Base-by-base conservation (phyloP, 306 rosid species). In the barrel medic (Medicago truncatula) region DNA sequence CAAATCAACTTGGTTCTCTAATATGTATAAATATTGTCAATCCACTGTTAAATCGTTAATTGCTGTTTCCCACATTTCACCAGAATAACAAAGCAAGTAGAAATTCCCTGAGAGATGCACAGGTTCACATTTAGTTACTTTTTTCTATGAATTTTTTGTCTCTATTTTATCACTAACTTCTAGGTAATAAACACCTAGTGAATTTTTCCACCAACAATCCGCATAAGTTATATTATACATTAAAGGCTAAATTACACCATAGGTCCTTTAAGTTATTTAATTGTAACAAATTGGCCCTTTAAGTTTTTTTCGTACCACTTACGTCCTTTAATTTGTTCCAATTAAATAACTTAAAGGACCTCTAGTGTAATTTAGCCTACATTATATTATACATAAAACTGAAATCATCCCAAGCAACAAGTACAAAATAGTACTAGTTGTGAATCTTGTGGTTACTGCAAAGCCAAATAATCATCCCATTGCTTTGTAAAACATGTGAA, bases 181-280 rank as follows among this genome's bases (percentile, higher is more conserved):
- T 18, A 66, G 49, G 53, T 25, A 39, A 28, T 36, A 65, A 71
- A 73, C 34, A 14, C 62, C 69, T n/a, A 66, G 23, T 56, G 16
- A 67, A 46, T 8, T 66, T 36, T 59, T 58, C 76, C 65, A 47
- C 71, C 76, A 74, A 67, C 71, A 74, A 67, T 47, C 39, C 65
- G 59, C n/a, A 46, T 70, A 49, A 74, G 66, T 58, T 67, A 49
- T 70, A 20, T 20, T 16, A 40, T 40, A 53, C 17, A 43, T 73
- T 49, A 54, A 72, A 72, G n/a, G n/a, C n/a, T n/a, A n/a, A n/a
- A n/a, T n/a, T n/a, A n/a, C n/a, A n/a, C n/a, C n/a, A n/a, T n/a
- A n/a, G n/a, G n/a, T n/a, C n/a, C n/a, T n/a, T n/a, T n/a, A n/a
- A n/a, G n/a, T n/a, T n/a, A n/a, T n/a, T n/a, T n/a, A n/a, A n/a